Conservation (phyloP, 2,329 filamentous ascomycete genomes). For the Fusarium globosum region DNA sequence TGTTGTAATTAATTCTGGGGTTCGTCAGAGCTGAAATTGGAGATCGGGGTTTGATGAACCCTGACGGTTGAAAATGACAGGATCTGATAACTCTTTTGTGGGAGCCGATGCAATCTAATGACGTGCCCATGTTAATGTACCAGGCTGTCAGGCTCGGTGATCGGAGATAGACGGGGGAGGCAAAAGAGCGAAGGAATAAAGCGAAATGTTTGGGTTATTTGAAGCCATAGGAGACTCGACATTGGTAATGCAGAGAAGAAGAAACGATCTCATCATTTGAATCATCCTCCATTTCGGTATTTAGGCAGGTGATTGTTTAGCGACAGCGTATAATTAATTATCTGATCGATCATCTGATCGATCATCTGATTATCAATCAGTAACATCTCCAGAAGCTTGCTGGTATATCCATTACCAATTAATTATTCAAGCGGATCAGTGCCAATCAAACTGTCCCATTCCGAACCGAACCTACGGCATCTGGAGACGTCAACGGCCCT, state of each 20-base stretch:
- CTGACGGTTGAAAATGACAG: background rate
- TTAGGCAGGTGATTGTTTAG: background rate
- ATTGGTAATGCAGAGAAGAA: background rate
- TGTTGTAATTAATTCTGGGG: background rate
- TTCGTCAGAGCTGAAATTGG: background rate
- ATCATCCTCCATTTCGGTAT: background rate
- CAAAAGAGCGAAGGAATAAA: conserved; percentile 30
- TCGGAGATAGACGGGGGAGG: conserved; percentile 32
- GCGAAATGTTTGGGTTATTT: conserved; percentile 29
- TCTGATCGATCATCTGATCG: conserved; percentile 2
- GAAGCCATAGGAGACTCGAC: background rate
- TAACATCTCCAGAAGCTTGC: background rate
- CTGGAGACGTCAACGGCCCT: conserved; percentile 27
- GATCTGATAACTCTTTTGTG: conserved; percentile 30
- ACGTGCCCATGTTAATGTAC: conserved; percentile 5
- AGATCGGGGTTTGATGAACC: conserved; percentile 4
- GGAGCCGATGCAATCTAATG: conserved; percentile 26
- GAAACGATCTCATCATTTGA: background rate
- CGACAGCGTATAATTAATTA: background rate
- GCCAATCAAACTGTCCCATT: conserved; percentile 4
- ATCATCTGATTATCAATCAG: conserved; percentile 36
- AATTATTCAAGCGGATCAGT: conserved; percentile 18
- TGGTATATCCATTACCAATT: conserved; percentile 18
- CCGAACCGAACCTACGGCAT: conserved; percentile 29
- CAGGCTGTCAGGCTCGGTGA: conserved; percentile 15